Conservation (phyloP, 306 rosid species). For the Hippophae tibetana region DNA sequence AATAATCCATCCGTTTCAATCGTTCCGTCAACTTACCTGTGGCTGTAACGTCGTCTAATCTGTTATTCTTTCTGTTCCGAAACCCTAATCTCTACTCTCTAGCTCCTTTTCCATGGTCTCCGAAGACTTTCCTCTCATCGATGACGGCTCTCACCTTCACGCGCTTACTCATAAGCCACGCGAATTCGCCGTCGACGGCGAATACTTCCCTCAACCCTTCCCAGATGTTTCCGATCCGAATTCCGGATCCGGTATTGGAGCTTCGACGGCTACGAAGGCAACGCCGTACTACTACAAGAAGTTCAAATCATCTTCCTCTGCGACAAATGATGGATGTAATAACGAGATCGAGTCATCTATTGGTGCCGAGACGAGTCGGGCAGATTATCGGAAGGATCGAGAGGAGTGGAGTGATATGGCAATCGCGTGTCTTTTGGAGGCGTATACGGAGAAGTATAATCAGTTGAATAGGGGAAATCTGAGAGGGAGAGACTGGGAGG, state of each 20-base stretch:
- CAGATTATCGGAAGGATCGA: slow-evolving; percentile 79
- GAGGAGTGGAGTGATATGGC: slow-evolving; percentile 99
- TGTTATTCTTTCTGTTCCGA: slow-evolving; percentile 34
- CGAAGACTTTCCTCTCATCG: slow-evolving; percentile 92
- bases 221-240: slow-evolving; percentile 40
- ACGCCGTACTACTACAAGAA: slow-evolving; percentile 42
- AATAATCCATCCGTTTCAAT: slow-evolving; percentile 19
- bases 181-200: slow-evolving; percentile 21
- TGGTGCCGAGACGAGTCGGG: slow-evolving; percentile 18
- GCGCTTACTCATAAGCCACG: slow-evolving; percentile 15
- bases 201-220: slow-evolving; percentile 42
- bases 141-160: slow-evolving; percentile 44
- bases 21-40: slow-evolving; percentile 18
- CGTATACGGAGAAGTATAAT: slow-evolving; percentile 83
- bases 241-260: slow-evolving; percentile 19
- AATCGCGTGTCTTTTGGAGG: slow-evolving; percentile 72
- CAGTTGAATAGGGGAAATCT: slow-evolving; percentile 89
- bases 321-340: too few species aligned
- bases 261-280: slow-evolving; percentile 39
- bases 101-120: slow-evolving; percentile 75
- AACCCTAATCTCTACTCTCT: slow-evolving; percentile 55
- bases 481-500: slow-evolving; percentile 95
- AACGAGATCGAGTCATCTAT: background rate
- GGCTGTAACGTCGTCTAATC: slow-evolving; percentile 55
- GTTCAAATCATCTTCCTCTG: slow-evolving; percentile 25